Percentiles rank a stretch among this genome's conserved stretches.
Evolutionary conservation across 2,329 filamentous ascomycete genomes (phyloP).

Genomic region (Paramyrothecium sp.): DNA sequence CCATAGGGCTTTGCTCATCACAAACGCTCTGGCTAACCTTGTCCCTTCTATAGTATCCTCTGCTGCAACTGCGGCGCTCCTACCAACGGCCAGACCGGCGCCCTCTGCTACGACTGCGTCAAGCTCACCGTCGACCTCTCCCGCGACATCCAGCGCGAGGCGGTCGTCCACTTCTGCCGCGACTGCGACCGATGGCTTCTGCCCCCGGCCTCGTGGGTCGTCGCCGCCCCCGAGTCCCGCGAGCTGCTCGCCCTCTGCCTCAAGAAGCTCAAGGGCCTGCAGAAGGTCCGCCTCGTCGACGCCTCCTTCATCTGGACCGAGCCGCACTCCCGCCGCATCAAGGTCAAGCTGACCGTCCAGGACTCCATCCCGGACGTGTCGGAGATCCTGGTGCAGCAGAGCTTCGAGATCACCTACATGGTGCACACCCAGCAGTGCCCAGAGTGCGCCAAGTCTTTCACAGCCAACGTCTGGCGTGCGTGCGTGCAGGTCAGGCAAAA

Average conservation of each 20-base stretch:
- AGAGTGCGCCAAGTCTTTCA: conserved; percentile 94
- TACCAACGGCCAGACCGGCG: conserved; percentile 87
- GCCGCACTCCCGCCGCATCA: conserved; percentile 87
- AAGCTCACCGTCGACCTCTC: conserved; percentile 94
- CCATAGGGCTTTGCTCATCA: neutral
- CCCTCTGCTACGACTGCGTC: conserved; percentile 93
- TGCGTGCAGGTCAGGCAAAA: conserved; percentile 95
- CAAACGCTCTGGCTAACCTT: neutral
- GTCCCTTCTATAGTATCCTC: conserved; percentile 57
- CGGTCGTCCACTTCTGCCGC: conserved; percentile 83
- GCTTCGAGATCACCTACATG: conserved; percentile 91
- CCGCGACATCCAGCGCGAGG: conserved; percentile 85
- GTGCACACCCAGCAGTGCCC: conserved; percentile 91
- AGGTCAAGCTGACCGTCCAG: conserved; percentile 94
- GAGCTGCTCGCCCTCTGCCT: conserved; percentile 91
- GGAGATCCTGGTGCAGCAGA: conserved; percentile 73
- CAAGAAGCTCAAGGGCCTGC: conserved; percentile 79
- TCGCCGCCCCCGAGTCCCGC: conserved; percentile 81
- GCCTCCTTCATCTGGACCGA: conserved; percentile 98
- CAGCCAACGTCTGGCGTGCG: conserved; percentile 92
- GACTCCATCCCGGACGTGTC: conserved; percentile 58
- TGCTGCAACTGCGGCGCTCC: conserved; percentile 97
- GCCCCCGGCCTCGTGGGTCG: conserved; percentile 82
- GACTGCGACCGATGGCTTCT: conserved; percentile 94
- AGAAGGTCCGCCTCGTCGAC: conserved; percentile 92